Evolutionary conservation across 2,329 filamentous ascomycete genomes (phyloP).

Genomic region (Coniosporium tulheliwenetii): DNA sequence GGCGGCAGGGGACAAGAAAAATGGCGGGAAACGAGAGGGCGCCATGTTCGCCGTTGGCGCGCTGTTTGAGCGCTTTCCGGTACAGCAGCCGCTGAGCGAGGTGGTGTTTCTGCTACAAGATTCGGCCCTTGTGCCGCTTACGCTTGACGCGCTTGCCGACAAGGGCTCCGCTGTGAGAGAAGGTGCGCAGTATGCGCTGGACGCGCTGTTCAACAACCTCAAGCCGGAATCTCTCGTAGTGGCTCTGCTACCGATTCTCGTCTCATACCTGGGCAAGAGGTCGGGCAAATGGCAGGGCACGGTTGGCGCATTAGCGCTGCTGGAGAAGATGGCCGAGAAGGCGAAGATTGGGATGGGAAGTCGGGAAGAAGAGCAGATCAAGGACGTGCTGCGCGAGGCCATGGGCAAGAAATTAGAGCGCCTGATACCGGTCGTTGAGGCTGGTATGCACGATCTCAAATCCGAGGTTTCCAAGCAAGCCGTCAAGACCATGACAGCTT

Average conservation of each 20-base stretch:
- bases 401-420: constrained; percentile 80
- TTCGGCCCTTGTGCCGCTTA: constrained; percentile 53
- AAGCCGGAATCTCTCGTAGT: constrained; percentile 69
- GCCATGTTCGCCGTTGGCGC: constrained; percentile 92
- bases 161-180: constrained; percentile 82
- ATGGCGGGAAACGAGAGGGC: constrained; percentile 66
- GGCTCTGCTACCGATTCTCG: constrained; percentile 64
- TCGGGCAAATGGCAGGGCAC: constrained; percentile 96
- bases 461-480: constrained; percentile 70
- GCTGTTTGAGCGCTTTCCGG: constrained; percentile 77
- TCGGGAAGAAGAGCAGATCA: constrained; percentile 70
- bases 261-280: constrained; percentile 61
- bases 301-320: constrained; percentile 66
- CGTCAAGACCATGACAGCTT: constrained; percentile 77
- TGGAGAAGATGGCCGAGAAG: constrained; percentile 92
- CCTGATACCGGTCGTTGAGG: constrained; percentile 81
- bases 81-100: constrained; percentile 63
- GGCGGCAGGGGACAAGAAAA: constrained; percentile 88
- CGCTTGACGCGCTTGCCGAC: constrained; percentile 75
- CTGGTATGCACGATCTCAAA: constrained; percentile 95
- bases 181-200: constrained; percentile 83
- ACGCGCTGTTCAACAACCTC: constrained; percentile 69
- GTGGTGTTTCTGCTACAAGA: constrained; percentile 71
- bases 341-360: constrained; percentile 73
- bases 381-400: constrained; percentile 76